Percentiles rank a stretch among this genome's conserved stretches.
Evolutionary conservation across 1,284 basidiomycete genomes (phyloP).

Genomic region (Ustanciosporium gigantosporum): DNA sequence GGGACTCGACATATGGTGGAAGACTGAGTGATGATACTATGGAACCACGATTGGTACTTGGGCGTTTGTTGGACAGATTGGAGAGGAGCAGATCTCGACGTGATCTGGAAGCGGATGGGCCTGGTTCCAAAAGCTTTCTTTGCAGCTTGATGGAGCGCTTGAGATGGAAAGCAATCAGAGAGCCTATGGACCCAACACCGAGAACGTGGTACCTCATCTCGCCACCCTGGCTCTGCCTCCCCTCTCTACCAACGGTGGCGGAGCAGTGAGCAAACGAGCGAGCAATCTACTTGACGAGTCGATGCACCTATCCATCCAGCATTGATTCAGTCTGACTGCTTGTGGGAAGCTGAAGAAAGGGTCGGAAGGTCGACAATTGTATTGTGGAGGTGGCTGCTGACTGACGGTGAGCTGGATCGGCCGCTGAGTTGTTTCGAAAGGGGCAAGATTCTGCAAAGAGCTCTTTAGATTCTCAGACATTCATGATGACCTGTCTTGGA

Average conservation of each 20-base stretch:
- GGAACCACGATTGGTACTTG: conserved; percentile 5
- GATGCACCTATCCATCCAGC: no score
- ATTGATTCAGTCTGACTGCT: no score
- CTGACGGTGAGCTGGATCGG: no score
- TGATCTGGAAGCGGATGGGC: conserved; percentile 17
- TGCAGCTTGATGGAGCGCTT: conserved; percentile 38
- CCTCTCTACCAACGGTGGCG: background rate
- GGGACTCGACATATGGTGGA: conserved; percentile 28
- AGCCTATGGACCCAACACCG: conserved; percentile 56
- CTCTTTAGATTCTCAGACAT: no score
- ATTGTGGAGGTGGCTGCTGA: no score
- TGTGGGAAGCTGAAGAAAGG: no score
- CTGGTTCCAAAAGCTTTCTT: conserved; percentile 21
- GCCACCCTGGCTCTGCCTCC: background rate
- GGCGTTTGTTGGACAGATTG: conserved; percentile 32
- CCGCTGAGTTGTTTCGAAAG: no score
- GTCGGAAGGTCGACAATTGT: no score
- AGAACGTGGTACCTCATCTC: conserved; percentile 58
- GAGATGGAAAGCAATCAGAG: conserved; percentile 56
- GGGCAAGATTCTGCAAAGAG: no score
- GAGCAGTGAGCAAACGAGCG: background rate
- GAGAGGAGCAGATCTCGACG: conserved; percentile 23
- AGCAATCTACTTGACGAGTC: no score
- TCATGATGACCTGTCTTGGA: no score
- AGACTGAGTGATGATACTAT: conserved; percentile 37